These are phyloP conservation scores for Teunomyces aglyptinius DNA, from an alignment of 805 yeast species.

Conservation along the genomic window DNA sequence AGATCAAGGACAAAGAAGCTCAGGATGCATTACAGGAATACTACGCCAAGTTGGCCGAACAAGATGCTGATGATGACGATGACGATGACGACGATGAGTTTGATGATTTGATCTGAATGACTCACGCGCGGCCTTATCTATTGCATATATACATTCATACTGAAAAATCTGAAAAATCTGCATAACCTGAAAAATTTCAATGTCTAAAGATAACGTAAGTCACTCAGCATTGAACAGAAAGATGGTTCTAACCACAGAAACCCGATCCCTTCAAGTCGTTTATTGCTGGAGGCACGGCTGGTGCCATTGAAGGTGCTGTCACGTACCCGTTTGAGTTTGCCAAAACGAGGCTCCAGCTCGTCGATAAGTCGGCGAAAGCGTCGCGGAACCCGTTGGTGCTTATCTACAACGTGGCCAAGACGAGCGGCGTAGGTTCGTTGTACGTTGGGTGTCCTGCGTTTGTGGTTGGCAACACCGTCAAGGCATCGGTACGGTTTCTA, in stretches of 20 bases:
- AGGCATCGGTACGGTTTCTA: conserved; percentile 91
- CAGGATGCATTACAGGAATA: conserved; percentile 67
- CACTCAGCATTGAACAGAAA: neutral
- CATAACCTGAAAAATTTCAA: conserved; percentile 1
- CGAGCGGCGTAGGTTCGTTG: conserved; percentile 75
- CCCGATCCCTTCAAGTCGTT: conserved; percentile 79
- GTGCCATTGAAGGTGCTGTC: conserved; percentile 88
- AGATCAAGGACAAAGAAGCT: conserved; percentile 55
- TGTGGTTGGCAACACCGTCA: conserved; percentile 92
- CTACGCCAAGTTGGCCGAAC: conserved; percentile 71
- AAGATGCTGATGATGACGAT: conserved; percentile 60
- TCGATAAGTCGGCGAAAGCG: conserved; percentile 58
- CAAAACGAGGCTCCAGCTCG: conserved; percentile 85
- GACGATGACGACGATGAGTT: conserved; percentile 35
- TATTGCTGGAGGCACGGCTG: conserved; percentile 94
- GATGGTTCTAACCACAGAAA: conserved; percentile 24
- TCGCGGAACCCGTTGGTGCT: conserved; percentile 84
- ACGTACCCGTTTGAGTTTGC: conserved; percentile 98
- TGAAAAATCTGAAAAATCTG: too few species aligned
- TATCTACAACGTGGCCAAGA: conserved; percentile 68
- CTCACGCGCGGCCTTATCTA: neutral
- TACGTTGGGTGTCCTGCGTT: conserved; percentile 97
- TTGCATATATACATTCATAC: neutral
- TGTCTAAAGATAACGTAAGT: conserved; percentile 4
- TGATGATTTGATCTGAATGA: conserved; percentile 24